A percentile compares a stretch with the other conserved stretches of the same genome.
phyloP scores from a whole-genome alignment of 73 alveolate species.

The Tetrahymena borealis region DNA sequence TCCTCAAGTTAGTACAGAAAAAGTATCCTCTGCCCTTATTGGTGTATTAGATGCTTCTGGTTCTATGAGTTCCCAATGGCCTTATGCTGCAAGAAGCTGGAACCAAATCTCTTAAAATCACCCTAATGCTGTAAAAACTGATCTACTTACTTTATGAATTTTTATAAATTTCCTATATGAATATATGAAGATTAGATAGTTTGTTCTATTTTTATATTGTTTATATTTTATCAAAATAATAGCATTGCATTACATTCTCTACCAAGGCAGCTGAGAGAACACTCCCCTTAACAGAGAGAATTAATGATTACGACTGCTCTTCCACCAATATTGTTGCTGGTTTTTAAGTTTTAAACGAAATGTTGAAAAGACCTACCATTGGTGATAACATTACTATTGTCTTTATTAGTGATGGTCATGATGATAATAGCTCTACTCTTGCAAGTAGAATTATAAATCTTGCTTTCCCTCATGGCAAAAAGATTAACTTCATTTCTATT shows the following conservation, averaged over 20 bases:
- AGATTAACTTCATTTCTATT: slow-evolving; percentile 24
- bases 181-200: too few species aligned
- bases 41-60: slow-evolving; percentile 33
- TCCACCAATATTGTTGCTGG: neutral
- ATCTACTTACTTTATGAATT: neutral
- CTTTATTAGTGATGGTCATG: slow-evolving; percentile 30
- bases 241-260: neutral
- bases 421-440: neutral
- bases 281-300: neutral
- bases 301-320: neutral
- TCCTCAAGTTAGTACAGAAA: neutral
- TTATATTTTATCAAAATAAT: neutral
- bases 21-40: neutral
- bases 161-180: neutral
- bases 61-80: slow-evolving; percentile 11
- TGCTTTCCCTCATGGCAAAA: neutral
- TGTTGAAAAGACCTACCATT: neutral
- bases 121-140: neutral
- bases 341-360: neutral
- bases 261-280: neutral
- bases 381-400: slow-evolving; percentile 4
- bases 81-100: neutral
- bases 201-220: neutral
- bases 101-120: neutral
- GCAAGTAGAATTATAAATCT: neutral